Evolutionary conservation across 495 filamentous ascomycete species (phyloP).

Genomic region (Aspergillus indologenus): DNA sequence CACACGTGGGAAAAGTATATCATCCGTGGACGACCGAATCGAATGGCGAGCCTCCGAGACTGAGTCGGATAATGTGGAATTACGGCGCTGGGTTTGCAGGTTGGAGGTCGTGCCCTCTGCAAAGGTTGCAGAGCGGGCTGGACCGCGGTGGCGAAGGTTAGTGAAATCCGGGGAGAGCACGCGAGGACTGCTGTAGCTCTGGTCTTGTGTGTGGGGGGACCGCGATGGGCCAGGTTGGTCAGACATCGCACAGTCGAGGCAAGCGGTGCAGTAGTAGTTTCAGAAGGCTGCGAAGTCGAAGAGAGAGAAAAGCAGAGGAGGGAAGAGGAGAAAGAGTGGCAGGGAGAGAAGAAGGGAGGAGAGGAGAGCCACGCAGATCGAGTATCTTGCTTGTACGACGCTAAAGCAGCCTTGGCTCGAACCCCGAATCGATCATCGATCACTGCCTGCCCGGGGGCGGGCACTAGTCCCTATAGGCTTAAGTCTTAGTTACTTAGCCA

Average conservation of each 20-base stretch:
- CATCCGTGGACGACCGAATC: slow-evolving; percentile 68
- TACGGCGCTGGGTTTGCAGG: slow-evolving; percentile 53
- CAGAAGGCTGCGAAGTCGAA: no score
- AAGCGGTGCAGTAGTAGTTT: background rate
- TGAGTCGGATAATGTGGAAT: slow-evolving; percentile 72
- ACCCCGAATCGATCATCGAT: background rate
- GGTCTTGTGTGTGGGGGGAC: background rate
- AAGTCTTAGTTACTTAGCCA: background rate
- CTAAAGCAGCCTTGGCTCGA: background rate
- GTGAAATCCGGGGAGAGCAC: slow-evolving; percentile 7
- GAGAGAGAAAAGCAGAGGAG: background rate
- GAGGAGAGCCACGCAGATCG: background rate
- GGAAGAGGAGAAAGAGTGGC: background rate
- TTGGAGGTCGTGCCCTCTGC: slow-evolving; percentile 27
- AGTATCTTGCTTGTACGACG: background rate
- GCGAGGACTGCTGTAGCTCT: slow-evolving; percentile 4
- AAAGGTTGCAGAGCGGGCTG: slow-evolving; percentile 41
- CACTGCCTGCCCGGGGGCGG: background rate
- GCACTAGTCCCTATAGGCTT: background rate
- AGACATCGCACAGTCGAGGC: background rate
- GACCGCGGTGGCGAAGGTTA: slow-evolving; percentile 40
- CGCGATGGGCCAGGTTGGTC: background rate
- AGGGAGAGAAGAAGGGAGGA: background rate
- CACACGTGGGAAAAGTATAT: slow-evolving; percentile 64
- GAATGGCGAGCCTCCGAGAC: slow-evolving; percentile 63